These are phyloP conservation scores for Aschersonia sp. DNA, from an alignment of 2,329 filamentous ascomycete species.

Conservation along the genomic window DNA sequence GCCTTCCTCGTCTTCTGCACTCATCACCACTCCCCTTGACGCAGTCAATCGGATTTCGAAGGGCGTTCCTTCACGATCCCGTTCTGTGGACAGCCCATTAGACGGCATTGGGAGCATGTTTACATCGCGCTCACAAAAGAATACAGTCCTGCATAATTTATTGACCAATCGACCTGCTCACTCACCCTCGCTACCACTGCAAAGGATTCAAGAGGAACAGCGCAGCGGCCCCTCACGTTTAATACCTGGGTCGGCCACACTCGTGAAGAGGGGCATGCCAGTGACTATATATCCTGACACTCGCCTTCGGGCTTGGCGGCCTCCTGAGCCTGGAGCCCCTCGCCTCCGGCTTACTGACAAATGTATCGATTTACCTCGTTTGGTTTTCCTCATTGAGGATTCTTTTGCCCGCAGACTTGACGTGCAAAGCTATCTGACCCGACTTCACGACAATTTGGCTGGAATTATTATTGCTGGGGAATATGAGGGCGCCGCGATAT, in stretches of 20 bases:
- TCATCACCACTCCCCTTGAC: conserved; percentile 77
- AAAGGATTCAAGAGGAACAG: conserved; percentile 35
- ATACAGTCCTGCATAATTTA: conserved; percentile 88
- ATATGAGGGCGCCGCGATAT: conserved; percentile 87
- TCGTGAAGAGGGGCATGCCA: conserved; percentile 84
- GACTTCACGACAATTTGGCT: conserved; percentile 70
- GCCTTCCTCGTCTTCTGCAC: conserved; percentile 69
- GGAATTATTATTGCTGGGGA: conserved; percentile 90
- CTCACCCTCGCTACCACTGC: conserved; percentile 75
- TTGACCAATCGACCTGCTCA: conserved; percentile 88
- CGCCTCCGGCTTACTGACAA: conserved; percentile 63
- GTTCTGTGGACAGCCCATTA: conserved; percentile 34
- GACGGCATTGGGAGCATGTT: conserved; percentile 33
- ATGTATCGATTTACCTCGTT: conserved; percentile 65
- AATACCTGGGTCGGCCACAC: conserved; percentile 45
- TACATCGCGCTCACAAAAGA: conserved; percentile 43
- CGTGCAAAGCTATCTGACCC: conserved; percentile 63
- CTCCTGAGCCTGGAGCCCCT: conserved; percentile 42
- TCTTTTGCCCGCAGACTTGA: conserved; percentile 81
- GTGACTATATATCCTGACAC: conserved; percentile 72
- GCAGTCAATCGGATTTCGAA: conserved; percentile 30
- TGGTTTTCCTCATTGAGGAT: conserved; percentile 82
- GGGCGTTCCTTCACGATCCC: background rate
- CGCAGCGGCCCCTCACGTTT: conserved; percentile 16
- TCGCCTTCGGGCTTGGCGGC: conserved; percentile 52